These are phyloP conservation scores for Volvox carteri DNA, from an alignment of 163 green algal species.

Conservation along the genomic window DNA sequence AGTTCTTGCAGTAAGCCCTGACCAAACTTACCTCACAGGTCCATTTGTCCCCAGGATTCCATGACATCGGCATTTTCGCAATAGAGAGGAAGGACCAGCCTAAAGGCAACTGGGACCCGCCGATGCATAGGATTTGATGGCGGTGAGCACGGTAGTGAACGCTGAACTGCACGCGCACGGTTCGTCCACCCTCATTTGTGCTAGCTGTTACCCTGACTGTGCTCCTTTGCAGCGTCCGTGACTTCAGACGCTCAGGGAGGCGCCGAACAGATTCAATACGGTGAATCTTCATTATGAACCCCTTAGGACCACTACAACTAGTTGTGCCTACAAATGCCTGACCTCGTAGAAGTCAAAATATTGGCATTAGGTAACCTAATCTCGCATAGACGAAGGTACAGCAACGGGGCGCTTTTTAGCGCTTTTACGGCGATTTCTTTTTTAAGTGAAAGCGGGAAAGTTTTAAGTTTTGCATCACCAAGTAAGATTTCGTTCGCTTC, in stretches of 20 bases:
- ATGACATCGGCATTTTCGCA: slow-evolving; percentile 93
- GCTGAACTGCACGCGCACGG: slow-evolving; percentile 83
- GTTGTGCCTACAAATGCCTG: neutral
- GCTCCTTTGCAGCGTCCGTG: neutral
- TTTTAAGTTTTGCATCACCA: neutral
- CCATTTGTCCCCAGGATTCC: slow-evolving; percentile 91
- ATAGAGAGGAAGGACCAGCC: slow-evolving; percentile 96
- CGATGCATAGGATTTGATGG: slow-evolving; percentile 94
- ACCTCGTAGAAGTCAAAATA: neutral
- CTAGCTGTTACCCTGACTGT: slow-evolving; percentile 7
- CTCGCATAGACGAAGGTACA: neutral
- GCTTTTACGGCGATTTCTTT: slow-evolving; percentile 31
- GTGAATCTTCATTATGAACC: slow-evolving; percentile 10
- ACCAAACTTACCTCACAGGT: slow-evolving; percentile 83
- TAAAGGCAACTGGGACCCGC: slow-evolving; percentile 86
- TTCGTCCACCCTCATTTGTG: neutral
- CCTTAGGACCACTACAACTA: neutral
- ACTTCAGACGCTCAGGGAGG: neutral
- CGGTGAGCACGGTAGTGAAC: slow-evolving; percentile 90
- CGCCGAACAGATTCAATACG: slow-evolving; percentile 22
- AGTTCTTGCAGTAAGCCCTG: neutral
- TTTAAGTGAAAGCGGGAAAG: slow-evolving; percentile 5
- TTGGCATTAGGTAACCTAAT: neutral
- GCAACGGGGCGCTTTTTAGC: neutral
- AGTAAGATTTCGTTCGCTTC: neutral